Base-by-base conservation (phyloP, 306 rosid species). In the Myrica gale region DNA sequence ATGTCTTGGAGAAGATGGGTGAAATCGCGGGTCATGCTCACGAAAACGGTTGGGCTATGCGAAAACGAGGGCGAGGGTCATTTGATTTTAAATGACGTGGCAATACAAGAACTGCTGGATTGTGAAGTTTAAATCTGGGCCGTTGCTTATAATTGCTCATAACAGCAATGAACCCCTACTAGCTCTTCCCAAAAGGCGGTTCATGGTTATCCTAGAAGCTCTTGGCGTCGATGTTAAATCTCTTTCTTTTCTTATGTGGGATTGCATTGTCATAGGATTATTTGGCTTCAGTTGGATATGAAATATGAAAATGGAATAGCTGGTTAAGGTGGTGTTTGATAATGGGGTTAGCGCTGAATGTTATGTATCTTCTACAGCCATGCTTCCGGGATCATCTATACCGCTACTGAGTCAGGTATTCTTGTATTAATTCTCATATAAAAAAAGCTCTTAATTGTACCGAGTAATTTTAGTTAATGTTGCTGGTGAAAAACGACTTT, bases 371-470 rank as follows among this genome's bases (percentile, higher is more conserved):
- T 91, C 85, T 67, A 92, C 97, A 93, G 97, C 97, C 75, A 70
- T 91, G 88, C 97, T 93, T 74, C 98, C 98, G 32, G 98, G 98
- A 84, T 97, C 98, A 52, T 92, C 89, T 78, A 88, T 93, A 88
- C 98, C 98, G 52, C 84, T 93, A 68, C 85, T 93, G 88, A 91
- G 78, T 88, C 93, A 93, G 98, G 98, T 93, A 91, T 68, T 76
- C 44, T 72, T 74, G 32, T 3, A n/a, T n/a, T n/a, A n/a, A 13
- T 48, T 68, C 17, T 13, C 3, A 63, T 55, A 26, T 39, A 5
- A 6, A 42, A 21, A 21, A 8, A 57, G 37, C 9, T 21, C 32
- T 41, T 4, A 26, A 42, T 42, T 65, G 5, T 3, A 39, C 15
- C 7, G 50, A 42, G 50, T 65, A 41, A 39, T 41, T 41, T 41